A percentile compares a stretch with the other conserved stretches of the same genome.
Conservation (phyloP, 1,284 basidiomycete genomes). For the Ceratobasidium sp. region DNA sequence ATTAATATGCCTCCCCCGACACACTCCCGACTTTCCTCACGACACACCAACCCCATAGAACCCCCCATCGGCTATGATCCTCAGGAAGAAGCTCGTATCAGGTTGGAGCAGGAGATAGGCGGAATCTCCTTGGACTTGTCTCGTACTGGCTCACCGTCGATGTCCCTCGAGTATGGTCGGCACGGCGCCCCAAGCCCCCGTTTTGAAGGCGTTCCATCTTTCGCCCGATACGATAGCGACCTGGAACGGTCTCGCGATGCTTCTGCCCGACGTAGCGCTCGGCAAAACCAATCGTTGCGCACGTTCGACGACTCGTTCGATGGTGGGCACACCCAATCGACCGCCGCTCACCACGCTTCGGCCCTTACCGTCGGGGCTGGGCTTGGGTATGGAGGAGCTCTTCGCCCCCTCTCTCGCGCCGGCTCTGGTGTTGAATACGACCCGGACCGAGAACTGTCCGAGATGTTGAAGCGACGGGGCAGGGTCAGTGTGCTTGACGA, state of each 20-base stretch:
- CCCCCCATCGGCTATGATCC: constrained; percentile 54
- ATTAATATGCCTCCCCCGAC: constrained; percentile 37
- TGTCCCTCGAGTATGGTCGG: constrained; percentile 67
- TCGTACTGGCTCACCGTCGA: constrained; percentile 64
- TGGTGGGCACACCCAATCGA: constrained; percentile 76
- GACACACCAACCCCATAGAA: constrained; percentile 54
- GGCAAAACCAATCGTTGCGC: constrained; percentile 73
- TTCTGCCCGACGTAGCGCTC: constrained; percentile 55
- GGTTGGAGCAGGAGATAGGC: constrained; percentile 37
- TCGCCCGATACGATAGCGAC: constrained; percentile 37
- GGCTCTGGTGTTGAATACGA: constrained; percentile 78
- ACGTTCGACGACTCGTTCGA: constrained; percentile 61
- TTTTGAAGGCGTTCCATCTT: constrained; percentile 52
- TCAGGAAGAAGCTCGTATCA: constrained; percentile 39
- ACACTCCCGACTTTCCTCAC: constrained; percentile 26
- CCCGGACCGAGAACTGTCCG: constrained; percentile 81
- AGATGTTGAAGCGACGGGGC: constrained; percentile 56
- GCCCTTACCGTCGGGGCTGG: constrained; percentile 87
- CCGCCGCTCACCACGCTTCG: constrained; percentile 86
- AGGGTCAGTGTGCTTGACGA: constrained; percentile 50
- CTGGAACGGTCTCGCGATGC: constrained; percentile 23
- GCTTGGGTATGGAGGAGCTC: constrained; percentile 61
- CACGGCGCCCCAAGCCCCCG: constrained; percentile 67
- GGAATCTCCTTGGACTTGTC: constrained; percentile 27
- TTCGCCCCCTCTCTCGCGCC: constrained; percentile 51